Evolutionary conservation across 352 stramenopile species (phyloP).

Genomic region (Thalassiosira exigua): DNA sequence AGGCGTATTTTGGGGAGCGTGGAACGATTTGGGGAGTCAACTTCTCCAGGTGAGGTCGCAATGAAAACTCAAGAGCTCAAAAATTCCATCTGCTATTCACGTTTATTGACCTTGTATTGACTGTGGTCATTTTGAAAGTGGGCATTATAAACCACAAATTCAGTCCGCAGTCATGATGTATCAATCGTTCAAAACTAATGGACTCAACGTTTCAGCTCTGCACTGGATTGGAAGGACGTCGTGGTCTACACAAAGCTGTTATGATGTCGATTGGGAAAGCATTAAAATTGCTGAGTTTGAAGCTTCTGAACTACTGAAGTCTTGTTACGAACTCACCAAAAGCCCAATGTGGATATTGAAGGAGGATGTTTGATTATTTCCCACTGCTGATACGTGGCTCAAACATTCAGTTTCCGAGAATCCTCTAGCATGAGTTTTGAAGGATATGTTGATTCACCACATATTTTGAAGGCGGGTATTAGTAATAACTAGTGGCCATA

Average conservation of each 20-base stretch:
- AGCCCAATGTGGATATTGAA: conserved; percentile 1
- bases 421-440: no score
- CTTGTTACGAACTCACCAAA: conserved; percentile 6
- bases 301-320: neutral
- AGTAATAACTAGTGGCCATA: no score
- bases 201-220: conserved; percentile 3
- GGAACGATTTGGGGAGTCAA: conserved; percentile 2
- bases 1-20: conserved; percentile 3
- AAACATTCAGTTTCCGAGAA: no score
- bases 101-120: no score
- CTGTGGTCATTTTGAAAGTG: conserved; percentile 4
- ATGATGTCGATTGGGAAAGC: conserved; percentile 7
- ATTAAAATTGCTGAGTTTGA: conserved; percentile 4
- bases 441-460: no score
- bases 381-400: no score
- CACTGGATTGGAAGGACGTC: neutral
- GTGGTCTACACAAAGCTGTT: neutral
- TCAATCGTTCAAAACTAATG: conserved; percentile 16
- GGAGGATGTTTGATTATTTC: neutral
- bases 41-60: no score
- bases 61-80: no score
- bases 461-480: no score
- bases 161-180: conserved; percentile 6
- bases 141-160: conserved; percentile 23
- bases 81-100: no score